A percentile compares a stretch with the other conserved stretches of the same genome.
Conservation (phyloP, 2,329 filamentous ascomycete species). For the Fusarium heterosporum region DNA sequence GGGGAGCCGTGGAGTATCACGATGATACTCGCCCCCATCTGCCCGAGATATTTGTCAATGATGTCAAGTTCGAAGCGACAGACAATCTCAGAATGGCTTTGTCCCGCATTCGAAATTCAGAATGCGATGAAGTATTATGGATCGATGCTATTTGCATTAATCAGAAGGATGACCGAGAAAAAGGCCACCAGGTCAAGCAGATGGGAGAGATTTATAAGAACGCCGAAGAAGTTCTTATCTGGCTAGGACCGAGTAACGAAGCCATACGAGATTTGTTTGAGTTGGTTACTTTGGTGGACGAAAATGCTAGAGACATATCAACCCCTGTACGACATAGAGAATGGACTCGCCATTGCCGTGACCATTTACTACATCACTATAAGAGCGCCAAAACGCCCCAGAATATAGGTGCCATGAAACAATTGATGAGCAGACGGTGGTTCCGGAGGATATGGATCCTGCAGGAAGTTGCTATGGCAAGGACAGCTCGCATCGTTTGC, state of each 20-base stretch:
- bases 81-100: not conserved
- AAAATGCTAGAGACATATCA: not conserved
- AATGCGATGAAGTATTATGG: not conserved
- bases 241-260: not conserved
- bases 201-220: not conserved
- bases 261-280: not conserved
- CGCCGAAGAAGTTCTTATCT: not conserved
- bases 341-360: not conserved
- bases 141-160: not conserved
- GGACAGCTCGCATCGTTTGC: not conserved
- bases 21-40: not conserved
- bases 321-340: not conserved
- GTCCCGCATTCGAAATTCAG: not conserved
- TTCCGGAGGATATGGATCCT: not conserved
- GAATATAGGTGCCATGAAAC: not conserved
- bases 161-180: not conserved
- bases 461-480: not conserved
- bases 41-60: not conserved
- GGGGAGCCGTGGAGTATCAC: not conserved
- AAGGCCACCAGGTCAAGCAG: not conserved
- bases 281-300: not conserved
- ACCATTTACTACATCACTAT: not conserved
- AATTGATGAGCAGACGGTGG: not conserved
- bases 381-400: not conserved
- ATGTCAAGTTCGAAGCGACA: not conserved